phyloP scores from a whole-genome alignment of 2,329 filamentous ascomycete genomes.

The Cordyceps sp. region DNA sequence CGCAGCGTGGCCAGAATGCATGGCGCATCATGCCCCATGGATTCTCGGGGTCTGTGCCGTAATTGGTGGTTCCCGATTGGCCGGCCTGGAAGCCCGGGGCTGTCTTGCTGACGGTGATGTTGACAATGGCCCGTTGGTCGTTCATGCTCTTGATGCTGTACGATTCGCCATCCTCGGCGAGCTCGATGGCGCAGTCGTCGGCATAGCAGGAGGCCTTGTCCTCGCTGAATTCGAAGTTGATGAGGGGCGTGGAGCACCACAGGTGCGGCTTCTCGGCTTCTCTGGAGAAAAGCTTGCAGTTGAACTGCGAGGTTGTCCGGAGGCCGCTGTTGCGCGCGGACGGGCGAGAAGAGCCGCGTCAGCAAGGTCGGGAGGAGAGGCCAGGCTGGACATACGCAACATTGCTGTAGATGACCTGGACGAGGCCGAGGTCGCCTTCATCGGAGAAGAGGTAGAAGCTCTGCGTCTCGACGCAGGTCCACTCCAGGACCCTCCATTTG shows the following conservation, averaged over 20 bases:
- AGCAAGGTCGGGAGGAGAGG: conserved; percentile 3
- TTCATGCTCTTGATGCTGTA: conserved; percentile 86
- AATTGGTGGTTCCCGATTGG: conserved; percentile 68
- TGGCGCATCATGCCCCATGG: conserved; percentile 92
- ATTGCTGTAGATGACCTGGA: conserved; percentile 95
- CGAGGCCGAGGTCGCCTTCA: conserved; percentile 57
- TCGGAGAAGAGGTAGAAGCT: conserved; percentile 82
- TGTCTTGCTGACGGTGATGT: conserved; percentile 61
- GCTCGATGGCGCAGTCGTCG: conserved; percentile 66
- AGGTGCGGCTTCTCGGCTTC: conserved; percentile 56
- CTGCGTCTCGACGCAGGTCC: conserved; percentile 86
- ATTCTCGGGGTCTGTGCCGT: conserved; percentile 67
- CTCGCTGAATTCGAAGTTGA: conserved; percentile 69
- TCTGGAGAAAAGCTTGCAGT: conserved; percentile 75
- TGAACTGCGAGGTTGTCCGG: conserved; percentile 84
- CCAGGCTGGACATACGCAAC: conserved; percentile 50
- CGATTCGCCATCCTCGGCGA: conserved; percentile 66
- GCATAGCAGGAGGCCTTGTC: conserved; percentile 74
- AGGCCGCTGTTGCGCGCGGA: too few species aligned
- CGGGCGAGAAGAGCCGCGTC: conserved; percentile 1
- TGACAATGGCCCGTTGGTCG: conserved; percentile 67
- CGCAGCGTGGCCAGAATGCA: conserved; percentile 83
- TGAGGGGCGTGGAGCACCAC: conserved; percentile 71
- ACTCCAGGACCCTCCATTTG: conserved; percentile 67
- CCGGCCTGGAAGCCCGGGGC: conserved; percentile 75